Evolutionary conservation across 768 basidiomycete species (phyloP).

Genomic region (Gloeophyllum trabeum): DNA sequence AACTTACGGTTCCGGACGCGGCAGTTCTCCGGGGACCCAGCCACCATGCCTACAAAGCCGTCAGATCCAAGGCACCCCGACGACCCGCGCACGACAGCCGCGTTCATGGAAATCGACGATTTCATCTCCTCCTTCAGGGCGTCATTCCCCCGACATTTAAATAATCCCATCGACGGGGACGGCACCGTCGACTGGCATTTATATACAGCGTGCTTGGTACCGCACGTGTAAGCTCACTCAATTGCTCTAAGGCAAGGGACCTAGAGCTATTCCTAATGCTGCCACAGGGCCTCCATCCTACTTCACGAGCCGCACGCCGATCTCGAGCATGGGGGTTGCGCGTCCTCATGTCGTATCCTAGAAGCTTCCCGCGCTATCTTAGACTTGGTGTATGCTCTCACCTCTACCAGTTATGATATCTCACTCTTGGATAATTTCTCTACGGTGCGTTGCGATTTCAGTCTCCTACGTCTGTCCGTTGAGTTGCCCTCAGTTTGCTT

Average conservation of each 20-base stretch:
- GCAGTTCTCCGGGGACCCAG: constrained; percentile 46
- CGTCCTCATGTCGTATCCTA: constrained; percentile 59
- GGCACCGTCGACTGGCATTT: constrained; percentile 28
- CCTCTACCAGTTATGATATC: constrained; percentile 67
- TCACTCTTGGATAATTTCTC: constrained; percentile 62
- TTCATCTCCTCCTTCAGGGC: constrained; percentile 14
- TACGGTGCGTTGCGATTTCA: constrained; percentile 31
- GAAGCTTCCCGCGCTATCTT: constrained; percentile 55
- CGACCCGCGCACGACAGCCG: constrained; percentile 19
- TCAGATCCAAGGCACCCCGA: constrained; percentile 5
- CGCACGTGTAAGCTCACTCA: constrained; percentile 25
- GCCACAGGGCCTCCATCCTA: constrained; percentile 55
- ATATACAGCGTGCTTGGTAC: constrained; percentile 12
- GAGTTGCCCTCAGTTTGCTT: constrained; percentile 38
- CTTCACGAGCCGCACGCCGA: constrained; percentile 72
- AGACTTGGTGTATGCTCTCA: constrained; percentile 53
- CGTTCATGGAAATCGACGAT: constrained; percentile 17
- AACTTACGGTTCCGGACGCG: constrained; percentile 54
- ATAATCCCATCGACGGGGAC: constrained; percentile 21
- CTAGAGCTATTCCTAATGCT: too few relatives aligned
- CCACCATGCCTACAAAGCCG: constrained; percentile 18
- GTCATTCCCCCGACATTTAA: constrained; percentile 19
- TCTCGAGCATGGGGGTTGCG: constrained; percentile 42
- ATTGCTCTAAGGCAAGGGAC: constrained; percentile 25
- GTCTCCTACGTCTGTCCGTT: constrained; percentile 1